Evolutionary conservation across 148 eudicot species (phyloP).

Genomic region (Limonium bicolor): DNA sequence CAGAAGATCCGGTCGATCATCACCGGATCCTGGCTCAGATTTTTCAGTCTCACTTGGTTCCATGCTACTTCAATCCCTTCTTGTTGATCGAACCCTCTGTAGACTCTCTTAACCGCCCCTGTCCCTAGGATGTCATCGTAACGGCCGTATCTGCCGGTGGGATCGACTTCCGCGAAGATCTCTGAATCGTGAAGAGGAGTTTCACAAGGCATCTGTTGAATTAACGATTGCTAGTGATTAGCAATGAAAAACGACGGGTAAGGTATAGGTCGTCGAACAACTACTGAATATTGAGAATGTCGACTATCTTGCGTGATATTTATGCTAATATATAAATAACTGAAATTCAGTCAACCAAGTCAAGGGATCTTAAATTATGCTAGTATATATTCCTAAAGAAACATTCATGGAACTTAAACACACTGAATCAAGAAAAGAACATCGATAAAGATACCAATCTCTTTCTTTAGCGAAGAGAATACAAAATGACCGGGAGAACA

Average conservation of each 20-base stretch:
- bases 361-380: not conserved
- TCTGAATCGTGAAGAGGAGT: constrained; percentile 26
- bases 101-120: constrained; percentile 75
- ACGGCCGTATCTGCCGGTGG: constrained; percentile 59
- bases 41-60: constrained; percentile 58
- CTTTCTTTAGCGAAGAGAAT: too few relatives aligned
- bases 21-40: constrained; percentile 37
- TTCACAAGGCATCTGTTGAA: constrained; percentile 39
- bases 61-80: constrained; percentile 88
- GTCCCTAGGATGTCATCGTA: constrained; percentile 54
- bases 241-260: too few relatives aligned
- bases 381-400: not conserved
- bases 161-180: constrained; percentile 61
- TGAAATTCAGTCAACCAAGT: not conserved
- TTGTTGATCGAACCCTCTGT: constrained; percentile 64
- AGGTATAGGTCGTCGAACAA: too few relatives aligned
- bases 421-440: too few relatives aligned
- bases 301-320: not conserved
- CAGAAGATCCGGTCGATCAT: constrained; percentile 36
- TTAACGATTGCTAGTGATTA: too few relatives aligned
- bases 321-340: not conserved
- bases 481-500: too few relatives aligned
- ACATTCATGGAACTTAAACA: too few relatives aligned
- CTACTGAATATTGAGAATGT: not conserved
- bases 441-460: too few relatives aligned